Conservation (phyloP, 768 basidiomycete genomes). For the Macrolepiota albuminosa region DNA sequence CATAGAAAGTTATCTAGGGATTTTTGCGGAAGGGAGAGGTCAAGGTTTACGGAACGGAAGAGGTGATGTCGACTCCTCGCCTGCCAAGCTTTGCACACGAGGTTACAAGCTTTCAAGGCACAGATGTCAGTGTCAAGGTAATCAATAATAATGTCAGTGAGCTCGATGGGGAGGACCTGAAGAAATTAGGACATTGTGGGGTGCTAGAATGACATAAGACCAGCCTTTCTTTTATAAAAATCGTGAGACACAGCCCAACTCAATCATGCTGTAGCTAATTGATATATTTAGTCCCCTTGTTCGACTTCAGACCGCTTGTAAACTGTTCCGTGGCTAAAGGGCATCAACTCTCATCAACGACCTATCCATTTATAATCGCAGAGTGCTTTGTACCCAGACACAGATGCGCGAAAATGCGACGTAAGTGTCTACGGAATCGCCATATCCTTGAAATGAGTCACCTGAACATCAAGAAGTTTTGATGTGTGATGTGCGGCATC, state of each 20-base stretch:
- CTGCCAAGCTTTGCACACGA: constrained; percentile 10
- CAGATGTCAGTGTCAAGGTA: constrained; percentile 4
- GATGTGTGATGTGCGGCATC: neutral
- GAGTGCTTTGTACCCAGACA: neutral
- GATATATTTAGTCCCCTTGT: too few relatives aligned
- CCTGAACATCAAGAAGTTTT: neutral
- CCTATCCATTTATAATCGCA: neutral
- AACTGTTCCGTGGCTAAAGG: neutral
- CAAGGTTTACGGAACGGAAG: constrained; percentile 6
- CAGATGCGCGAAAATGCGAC: neutral
- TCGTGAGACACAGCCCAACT: neutral
- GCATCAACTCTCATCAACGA: neutral
- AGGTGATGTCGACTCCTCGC: constrained; percentile 1
- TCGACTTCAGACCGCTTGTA: neutral
- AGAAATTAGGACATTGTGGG: constrained; percentile 1
- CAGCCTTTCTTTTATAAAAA: neutral
- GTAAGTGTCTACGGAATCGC: neutral
- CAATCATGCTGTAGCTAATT: constrained; percentile 38
- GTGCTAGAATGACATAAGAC: neutral
- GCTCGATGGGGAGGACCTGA: constrained; percentile 3
- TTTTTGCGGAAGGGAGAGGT: constrained; percentile 8
- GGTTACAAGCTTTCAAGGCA: constrained; percentile 6
- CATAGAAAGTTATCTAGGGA: neutral
- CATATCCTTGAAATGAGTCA: neutral
- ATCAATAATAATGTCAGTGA: constrained; percentile 8